Evolutionary conservation across 2,329 filamentous ascomycete genomes (phyloP).

Genomic region (Diaporthe capsici): DNA sequence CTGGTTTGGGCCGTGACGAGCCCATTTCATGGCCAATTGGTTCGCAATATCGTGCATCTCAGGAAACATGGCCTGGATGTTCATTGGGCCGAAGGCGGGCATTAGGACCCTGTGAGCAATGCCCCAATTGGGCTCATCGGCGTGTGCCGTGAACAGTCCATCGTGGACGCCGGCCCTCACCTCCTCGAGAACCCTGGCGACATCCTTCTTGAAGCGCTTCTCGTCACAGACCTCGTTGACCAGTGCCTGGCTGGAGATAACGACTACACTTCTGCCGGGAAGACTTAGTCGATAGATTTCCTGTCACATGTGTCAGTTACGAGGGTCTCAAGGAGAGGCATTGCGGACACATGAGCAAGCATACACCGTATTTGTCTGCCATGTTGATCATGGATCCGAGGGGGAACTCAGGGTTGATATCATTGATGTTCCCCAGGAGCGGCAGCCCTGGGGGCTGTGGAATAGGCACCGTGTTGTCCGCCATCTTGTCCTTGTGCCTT

Average conservation of each 20-base stretch:
- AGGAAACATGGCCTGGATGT: constrained; percentile 77
- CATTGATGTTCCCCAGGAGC: constrained; percentile 74
- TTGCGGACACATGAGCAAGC: not conserved
- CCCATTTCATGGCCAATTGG: constrained; percentile 78
- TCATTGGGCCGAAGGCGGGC: constrained; percentile 78
- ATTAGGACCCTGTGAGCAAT: constrained; percentile 76
- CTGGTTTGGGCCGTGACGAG: constrained; percentile 69
- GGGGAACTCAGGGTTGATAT: constrained; percentile 73
- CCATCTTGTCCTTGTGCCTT: constrained; percentile 31
- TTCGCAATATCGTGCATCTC: constrained; percentile 78
- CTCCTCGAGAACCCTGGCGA: constrained; percentile 64
- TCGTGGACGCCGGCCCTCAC: constrained; percentile 72
- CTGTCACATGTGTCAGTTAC: constrained; percentile 41
- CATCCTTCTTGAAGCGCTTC: constrained; percentile 71
- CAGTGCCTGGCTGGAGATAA: constrained; percentile 50
- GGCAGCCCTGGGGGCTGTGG: constrained; percentile 76
- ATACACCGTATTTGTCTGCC: constrained; percentile 75
- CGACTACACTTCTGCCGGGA: constrained; percentile 38
- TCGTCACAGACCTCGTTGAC: constrained; percentile 75
- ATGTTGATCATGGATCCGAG: constrained; percentile 68
- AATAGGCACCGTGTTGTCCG: constrained; percentile 60
- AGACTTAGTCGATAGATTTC: constrained; percentile 42
- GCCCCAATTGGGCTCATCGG: constrained; percentile 73
- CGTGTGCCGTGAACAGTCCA: constrained; percentile 70
- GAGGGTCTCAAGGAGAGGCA: not conserved